Percentiles rank a stretch among this genome's conserved stretches.
Conservation (phyloP, 768 basidiomycete species). For the Boletus barrowsii region DNA sequence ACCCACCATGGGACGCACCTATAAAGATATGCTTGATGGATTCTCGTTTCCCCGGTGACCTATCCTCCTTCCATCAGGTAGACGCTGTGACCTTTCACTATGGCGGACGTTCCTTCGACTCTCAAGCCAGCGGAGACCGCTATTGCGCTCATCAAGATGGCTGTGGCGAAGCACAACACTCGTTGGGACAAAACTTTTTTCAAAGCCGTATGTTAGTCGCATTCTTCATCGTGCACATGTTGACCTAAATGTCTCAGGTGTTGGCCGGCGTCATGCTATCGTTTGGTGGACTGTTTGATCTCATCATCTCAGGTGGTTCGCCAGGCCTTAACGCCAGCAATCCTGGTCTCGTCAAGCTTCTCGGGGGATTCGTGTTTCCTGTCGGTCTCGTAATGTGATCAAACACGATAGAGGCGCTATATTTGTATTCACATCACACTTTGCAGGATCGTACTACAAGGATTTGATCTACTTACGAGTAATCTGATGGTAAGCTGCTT, state of each 20-base stretch:
- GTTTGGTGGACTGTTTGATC: slow-evolving; percentile 64
- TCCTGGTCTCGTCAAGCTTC: slow-evolving; percentile 64
- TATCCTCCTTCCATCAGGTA: slow-evolving; percentile 2
- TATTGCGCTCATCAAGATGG: slow-evolving; percentile 51
- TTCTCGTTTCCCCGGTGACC: background rate
- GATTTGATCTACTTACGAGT: slow-evolving; percentile 68
- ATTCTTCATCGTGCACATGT: background rate
- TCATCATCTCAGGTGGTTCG: slow-evolving; percentile 61
- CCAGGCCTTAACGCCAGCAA: slow-evolving; percentile 46
- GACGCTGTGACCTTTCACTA: slow-evolving; percentile 2
- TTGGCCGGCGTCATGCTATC: slow-evolving; percentile 72
- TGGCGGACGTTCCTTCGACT: slow-evolving; percentile 39
- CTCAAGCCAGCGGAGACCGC: slow-evolving; percentile 61
- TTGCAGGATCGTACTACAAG: slow-evolving; percentile 67
- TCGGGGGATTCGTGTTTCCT: slow-evolving; percentile 70
- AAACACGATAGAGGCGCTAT: background rate
- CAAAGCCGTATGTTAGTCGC: slow-evolving; percentile 55
- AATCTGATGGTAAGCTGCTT: slow-evolving; percentile 61
- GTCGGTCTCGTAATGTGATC: slow-evolving; percentile 73
- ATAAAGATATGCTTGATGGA: slow-evolving; percentile 17
- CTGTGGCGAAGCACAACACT: slow-evolving; percentile 61
- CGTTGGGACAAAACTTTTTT: slow-evolving; percentile 59
- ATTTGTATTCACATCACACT: background rate
- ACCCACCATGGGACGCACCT: background rate
- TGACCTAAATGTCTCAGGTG: slow-evolving; percentile 39